These are phyloP conservation scores for Tuber umbilicatum DNA, from an alignment of 495 filamentous ascomycete species.

Conservation along the genomic window DNA sequence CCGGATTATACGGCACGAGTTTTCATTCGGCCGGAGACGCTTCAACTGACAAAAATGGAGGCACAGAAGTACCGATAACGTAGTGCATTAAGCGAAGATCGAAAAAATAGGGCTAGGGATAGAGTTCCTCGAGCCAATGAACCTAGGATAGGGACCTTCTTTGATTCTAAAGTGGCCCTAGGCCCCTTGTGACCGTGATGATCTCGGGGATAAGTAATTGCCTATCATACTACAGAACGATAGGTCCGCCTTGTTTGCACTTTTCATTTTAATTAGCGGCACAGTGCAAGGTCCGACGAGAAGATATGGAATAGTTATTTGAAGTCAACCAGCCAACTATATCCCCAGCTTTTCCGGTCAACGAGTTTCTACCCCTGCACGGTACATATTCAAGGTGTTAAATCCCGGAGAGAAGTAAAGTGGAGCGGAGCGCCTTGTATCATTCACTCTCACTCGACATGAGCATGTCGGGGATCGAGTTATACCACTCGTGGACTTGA, in stretches of 20 bases:
- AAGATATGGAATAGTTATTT: not conserved
- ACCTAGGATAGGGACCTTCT: not conserved
- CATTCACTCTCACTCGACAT: not conserved
- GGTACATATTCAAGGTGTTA: not conserved
- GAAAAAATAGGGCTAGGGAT: not conserved
- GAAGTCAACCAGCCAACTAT: not conserved
- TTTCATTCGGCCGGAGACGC: not conserved
- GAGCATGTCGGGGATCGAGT: not conserved
- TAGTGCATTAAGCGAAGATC: not conserved
- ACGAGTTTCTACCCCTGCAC: not conserved
- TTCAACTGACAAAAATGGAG: not conserved
- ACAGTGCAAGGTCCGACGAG: not conserved
- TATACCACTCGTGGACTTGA: not conserved
- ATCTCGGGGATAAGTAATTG: not conserved
- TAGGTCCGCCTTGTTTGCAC: slow-evolving; percentile 2
- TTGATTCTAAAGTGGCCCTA: not conserved
- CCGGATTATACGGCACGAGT: not conserved
- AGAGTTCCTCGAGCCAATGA: not conserved
- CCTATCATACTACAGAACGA: not conserved
- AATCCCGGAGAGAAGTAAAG: not conserved
- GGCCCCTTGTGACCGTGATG: not conserved
- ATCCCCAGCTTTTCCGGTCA: not conserved
- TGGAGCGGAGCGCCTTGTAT: not conserved
- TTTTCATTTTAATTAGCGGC: not conserved
- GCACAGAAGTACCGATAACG: not conserved